phyloP scores from a whole-genome alignment of 2,329 filamentous ascomycete species.

The Scedosporium apiospermum region DNA sequence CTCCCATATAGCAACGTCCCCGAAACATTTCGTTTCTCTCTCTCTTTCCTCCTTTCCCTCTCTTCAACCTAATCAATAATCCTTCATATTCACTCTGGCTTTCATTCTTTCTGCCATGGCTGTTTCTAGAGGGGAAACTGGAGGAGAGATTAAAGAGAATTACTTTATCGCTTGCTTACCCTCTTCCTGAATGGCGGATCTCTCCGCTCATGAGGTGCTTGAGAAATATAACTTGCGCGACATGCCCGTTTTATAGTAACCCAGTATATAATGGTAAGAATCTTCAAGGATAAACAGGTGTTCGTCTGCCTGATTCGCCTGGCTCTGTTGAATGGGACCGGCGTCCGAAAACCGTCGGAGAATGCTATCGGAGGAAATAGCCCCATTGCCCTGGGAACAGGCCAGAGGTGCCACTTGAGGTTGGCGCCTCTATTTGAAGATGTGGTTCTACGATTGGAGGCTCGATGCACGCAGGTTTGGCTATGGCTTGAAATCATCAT shows the following conservation, averaged over 20 bases:
- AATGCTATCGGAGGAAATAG: too few species aligned
- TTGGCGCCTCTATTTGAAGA: too few species aligned
- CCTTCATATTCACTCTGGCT: conserved; percentile 63
- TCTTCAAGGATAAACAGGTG: too few species aligned
- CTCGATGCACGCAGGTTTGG: too few species aligned
- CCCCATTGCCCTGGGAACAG: too few species aligned
- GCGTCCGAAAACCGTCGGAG: too few species aligned
- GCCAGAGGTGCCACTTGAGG: too few species aligned
- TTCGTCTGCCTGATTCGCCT: too few species aligned
- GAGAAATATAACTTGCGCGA: conserved; percentile 25
- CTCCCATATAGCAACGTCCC: background rate
- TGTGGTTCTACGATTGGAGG: too few species aligned
- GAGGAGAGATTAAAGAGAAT: conserved; percentile 46
- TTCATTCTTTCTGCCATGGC: conserved; percentile 36
- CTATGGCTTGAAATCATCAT: too few species aligned
- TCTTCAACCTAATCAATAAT: conserved; percentile 18
- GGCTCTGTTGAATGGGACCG: too few species aligned
- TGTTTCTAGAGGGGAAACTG: conserved; percentile 60
- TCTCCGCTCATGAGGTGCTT: conserved; percentile 11
- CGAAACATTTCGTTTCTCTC: background rate
- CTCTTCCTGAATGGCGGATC: conserved; percentile 33
- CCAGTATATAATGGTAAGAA: too few species aligned
- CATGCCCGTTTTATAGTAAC: conserved; percentile 10
- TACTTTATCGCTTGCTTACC: conserved; percentile 7
- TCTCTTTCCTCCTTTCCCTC: conserved; percentile 15